A percentile compares a stretch with the other conserved stretches of the same genome.
These are phyloP conservation scores for Plasmodium berghei DNA, from an alignment of 169 alveolate genomes.

Conservation along the genomic window DNA sequence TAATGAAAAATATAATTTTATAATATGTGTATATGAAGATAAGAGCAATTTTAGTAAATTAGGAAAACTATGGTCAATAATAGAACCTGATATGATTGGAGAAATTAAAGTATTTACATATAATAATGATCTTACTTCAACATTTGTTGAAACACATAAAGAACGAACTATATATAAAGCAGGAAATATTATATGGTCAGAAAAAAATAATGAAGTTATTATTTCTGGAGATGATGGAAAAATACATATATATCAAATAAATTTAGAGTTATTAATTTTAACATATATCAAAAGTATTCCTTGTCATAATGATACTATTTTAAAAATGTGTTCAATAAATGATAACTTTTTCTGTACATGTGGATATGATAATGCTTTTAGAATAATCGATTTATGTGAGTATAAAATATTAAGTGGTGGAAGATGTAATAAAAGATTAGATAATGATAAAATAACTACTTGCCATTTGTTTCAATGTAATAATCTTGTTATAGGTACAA, in stretches of 20 bases:
- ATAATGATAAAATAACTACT: constrained; percentile 82
- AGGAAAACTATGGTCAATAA: constrained; percentile 86
- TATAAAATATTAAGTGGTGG: constrained; percentile 84
- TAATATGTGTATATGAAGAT: constrained; percentile 79
- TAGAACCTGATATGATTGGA: constrained; percentile 85
- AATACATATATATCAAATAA: constrained; percentile 56
- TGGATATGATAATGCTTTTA: constrained; percentile 85
- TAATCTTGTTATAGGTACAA: constrained; percentile 55
- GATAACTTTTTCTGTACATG: constrained; percentile 79
- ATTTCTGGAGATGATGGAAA: constrained; percentile 76
- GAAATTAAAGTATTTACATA: constrained; percentile 77
- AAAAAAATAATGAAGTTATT: constrained; percentile 35
- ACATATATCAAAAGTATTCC: constrained; percentile 73
- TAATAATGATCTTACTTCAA: constrained; percentile 76
- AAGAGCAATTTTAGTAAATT: constrained; percentile 82
- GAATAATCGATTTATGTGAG: constrained; percentile 74
- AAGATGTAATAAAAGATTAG: constrained; percentile 80
- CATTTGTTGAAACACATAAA: constrained; percentile 51
- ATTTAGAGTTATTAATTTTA: constrained; percentile 50
- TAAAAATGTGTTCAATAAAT: constrained; percentile 59
- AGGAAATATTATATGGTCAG: constrained; percentile 46
- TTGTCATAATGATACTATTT: constrained; percentile 81
- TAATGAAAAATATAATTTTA: constrained; percentile 45
- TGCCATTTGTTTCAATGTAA: constrained; percentile 47
- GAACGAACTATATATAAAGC: constrained; percentile 73